These are phyloP conservation scores for Trichoderma sp. DNA, from an alignment of 2,329 filamentous ascomycete species.

Conservation along the genomic window DNA sequence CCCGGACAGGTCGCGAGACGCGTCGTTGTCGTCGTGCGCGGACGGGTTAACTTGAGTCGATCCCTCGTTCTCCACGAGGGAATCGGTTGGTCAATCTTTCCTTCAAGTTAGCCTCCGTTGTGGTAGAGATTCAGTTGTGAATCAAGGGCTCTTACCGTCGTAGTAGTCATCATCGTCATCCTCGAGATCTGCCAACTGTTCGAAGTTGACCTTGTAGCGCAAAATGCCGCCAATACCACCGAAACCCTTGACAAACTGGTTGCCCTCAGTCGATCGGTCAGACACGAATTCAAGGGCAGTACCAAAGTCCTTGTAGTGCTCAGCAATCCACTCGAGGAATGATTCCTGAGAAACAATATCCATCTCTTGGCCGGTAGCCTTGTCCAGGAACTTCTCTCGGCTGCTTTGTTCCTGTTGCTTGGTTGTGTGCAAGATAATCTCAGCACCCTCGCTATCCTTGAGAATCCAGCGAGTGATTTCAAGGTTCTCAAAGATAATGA, in stretches of 20 bases:
- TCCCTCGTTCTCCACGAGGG: conserved; percentile 88
- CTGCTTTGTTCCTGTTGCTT: conserved; percentile 70
- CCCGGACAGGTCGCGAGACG: conserved; percentile 40
- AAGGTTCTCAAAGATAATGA: conserved; percentile 97
- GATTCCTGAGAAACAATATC: conserved; percentile 82
- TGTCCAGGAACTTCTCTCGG: conserved; percentile 88
- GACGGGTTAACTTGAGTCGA: conserved; percentile 60
- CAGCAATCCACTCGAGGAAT: conserved; percentile 99
- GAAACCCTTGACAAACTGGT: conserved; percentile 99
- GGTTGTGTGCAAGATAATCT: conserved; percentile 80
- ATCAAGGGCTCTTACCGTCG: conserved; percentile 46
- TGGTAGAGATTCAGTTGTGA: background rate
- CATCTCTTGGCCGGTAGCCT: conserved; percentile 95
- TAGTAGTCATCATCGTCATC: conserved; percentile 97
- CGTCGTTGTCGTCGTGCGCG: conserved; percentile 43
- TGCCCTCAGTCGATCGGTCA: conserved; percentile 94
- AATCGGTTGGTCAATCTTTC: conserved; percentile 82
- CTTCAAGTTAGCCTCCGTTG: conserved; percentile 3
- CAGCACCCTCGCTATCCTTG: conserved; percentile 70
- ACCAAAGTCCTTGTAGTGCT: conserved; percentile 98
- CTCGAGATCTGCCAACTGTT: conserved; percentile 82
- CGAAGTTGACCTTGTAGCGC: conserved; percentile 99
- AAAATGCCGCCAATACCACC: conserved; percentile 97
- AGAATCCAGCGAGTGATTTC: conserved; percentile 90
- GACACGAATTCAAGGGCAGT: conserved; percentile 95